Conservation (phyloP, 192 early-diverging fungal species). For the Coemansia sp. region DNA sequence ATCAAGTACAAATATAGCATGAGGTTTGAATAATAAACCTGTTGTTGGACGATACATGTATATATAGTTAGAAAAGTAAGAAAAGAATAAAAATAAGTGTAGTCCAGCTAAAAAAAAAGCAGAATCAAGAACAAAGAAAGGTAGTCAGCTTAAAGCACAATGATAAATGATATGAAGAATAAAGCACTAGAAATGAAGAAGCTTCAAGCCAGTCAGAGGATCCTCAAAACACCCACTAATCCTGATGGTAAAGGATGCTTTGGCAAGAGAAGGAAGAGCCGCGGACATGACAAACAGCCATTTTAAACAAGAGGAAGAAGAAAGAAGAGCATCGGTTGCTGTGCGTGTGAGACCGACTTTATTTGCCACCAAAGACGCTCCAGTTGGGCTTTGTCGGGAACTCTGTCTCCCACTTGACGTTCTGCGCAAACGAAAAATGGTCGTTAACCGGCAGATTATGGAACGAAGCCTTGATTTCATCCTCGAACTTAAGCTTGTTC, state of each 20-base stretch:
- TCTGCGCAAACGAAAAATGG: slow-evolving; percentile 55
- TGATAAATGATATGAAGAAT: not conserved
- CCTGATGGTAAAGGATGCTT: too few species aligned
- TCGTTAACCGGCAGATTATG: slow-evolving; percentile 56
- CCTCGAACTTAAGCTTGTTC: slow-evolving; percentile 56
- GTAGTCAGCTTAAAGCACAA: not conserved
- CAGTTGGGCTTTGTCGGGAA: slow-evolving; percentile 56
- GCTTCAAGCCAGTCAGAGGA: too few species aligned
- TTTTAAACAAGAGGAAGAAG: slow-evolving; percentile 5
- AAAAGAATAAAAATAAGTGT: not conserved
- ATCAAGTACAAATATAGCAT: not conserved
- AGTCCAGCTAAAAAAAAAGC: not conserved
- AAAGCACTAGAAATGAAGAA: slow-evolving; percentile 1
- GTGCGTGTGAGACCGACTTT: not conserved
- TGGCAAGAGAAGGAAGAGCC: too few species aligned
- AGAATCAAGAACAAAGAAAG: not conserved
- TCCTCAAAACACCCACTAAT: too few species aligned
- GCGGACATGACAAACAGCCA: not conserved
- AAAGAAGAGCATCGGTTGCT: not conserved
- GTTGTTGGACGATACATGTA: too few species aligned
- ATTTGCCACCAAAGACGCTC: slow-evolving; percentile 54
- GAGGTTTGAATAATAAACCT: not conserved
- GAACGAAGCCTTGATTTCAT: slow-evolving; percentile 58
- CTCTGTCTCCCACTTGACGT: slow-evolving; percentile 56
- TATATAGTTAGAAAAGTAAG: not conserved